A percentile compares a stretch with the other conserved stretches of the same genome.
Evolutionary conservation across 768 basidiomycete genomes (phyloP).

Genomic region (Russula sp.): DNA sequence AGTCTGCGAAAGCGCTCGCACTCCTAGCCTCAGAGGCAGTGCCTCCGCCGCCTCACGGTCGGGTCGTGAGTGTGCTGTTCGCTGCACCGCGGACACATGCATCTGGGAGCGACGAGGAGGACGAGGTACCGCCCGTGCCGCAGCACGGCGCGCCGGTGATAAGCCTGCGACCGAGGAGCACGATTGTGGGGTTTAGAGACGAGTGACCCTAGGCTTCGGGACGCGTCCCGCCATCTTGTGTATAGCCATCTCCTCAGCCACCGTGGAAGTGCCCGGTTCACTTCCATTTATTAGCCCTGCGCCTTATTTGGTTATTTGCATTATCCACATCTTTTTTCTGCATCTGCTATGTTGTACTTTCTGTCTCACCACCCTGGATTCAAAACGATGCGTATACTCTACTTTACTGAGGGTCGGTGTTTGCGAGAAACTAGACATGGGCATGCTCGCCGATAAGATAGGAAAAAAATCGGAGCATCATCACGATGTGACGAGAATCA

Average conservation of each 20-base stretch:
- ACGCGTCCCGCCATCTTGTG: not conserved
- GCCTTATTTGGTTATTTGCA: not conserved
- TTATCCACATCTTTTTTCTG: not conserved
- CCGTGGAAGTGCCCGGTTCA: not conserved
- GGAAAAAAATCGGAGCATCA: too few relatives aligned
- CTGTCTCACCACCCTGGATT: not conserved
- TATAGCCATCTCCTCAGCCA: not conserved
- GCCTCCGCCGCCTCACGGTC: not conserved
- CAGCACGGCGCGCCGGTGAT: slow-evolving; percentile 14
- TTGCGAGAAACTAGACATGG: not conserved
- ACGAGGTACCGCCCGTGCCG: slow-evolving; percentile 5
- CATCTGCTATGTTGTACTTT: slow-evolving; percentile 7
- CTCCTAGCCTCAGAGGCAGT: slow-evolving; percentile 31
- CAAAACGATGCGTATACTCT: not conserved
- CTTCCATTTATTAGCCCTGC: not conserved
- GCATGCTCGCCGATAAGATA: not conserved
- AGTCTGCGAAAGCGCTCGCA: slow-evolving; percentile 40
- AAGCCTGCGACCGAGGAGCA: slow-evolving; percentile 19
- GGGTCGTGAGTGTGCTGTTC: slow-evolving; percentile 21
- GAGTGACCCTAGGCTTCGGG: slow-evolving; percentile 5
- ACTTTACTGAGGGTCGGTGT: not conserved
- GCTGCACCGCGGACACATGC: slow-evolving; percentile 18
- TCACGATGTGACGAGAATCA: not conserved
- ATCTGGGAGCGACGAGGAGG: slow-evolving; percentile 22
- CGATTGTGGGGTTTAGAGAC: slow-evolving; percentile 18